These are phyloP conservation scores for Kodamaea hsintzibuensis DNA, from an alignment of 805 yeast genomes.

Conservation along the genomic window DNA sequence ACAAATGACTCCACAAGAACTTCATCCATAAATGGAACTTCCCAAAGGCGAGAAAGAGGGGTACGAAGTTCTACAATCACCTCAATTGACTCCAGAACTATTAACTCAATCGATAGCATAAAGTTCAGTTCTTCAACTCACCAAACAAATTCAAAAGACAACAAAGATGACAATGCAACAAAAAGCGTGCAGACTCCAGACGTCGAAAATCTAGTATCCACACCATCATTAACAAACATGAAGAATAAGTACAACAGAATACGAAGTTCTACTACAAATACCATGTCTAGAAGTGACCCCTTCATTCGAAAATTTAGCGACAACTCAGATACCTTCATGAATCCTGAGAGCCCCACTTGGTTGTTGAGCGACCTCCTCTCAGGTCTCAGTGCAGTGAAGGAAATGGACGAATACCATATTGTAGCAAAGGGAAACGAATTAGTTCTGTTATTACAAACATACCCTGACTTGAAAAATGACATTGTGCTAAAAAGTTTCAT, in stretches of 20 bases:
- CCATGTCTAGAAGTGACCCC: background rate
- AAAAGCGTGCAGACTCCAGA: background rate
- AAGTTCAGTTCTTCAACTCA: conserved; percentile 5
- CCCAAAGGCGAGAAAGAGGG: background rate
- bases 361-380: conserved; percentile 61
- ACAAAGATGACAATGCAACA: background rate
- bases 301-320: background rate
- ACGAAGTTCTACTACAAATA: conserved; percentile 12
- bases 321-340: background rate
- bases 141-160: background rate
- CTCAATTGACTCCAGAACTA: conserved; percentile 13
- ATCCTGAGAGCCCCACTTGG: conserved; percentile 47
- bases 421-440: conserved; percentile 67
- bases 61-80: conserved; percentile 11
- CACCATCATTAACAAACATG: background rate
- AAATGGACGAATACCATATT: conserved; percentile 48
- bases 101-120: conserved; percentile 13
- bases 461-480: conserved; percentile 65
- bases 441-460: conserved; percentile 52
- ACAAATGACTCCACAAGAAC: background rate
- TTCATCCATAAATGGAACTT: background rate
- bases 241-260: background rate
- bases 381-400: conserved; percentile 50
- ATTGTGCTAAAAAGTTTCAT: conserved; percentile 60
- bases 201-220: background rate